These are phyloP conservation scores for Penicillium verrucosum DNA, from an alignment of 2,329 filamentous ascomycete genomes.

Conservation along the genomic window DNA sequence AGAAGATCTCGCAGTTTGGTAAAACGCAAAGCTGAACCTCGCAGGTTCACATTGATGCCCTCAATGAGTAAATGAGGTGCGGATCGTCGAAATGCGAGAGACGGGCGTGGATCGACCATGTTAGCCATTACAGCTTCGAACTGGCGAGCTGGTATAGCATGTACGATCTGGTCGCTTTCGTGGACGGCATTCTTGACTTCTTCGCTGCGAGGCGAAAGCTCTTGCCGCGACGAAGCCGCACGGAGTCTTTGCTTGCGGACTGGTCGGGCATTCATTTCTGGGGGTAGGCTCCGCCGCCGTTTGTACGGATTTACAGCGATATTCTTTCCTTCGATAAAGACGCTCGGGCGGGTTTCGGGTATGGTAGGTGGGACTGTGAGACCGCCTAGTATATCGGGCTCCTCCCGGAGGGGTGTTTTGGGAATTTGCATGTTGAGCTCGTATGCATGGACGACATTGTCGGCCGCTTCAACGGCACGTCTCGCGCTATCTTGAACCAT, in stretches of 20 bases:
- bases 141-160: constrained; percentile 33
- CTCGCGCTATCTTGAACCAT: constrained; percentile 70
- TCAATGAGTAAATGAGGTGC: constrained; percentile 36
- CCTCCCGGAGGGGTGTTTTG: constrained; percentile 54
- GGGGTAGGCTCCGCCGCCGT: constrained; percentile 42
- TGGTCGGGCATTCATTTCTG: constrained; percentile 34
- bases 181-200: constrained; percentile 43
- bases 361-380: constrained; percentile 18
- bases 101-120: constrained; percentile 36
- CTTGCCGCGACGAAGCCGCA: constrained; percentile 32
- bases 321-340: constrained; percentile 44
- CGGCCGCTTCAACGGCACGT: constrained; percentile 68
- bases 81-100: constrained; percentile 36
- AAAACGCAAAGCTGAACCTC: constrained; percentile 38
- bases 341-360: constrained; percentile 37
- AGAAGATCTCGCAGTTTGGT: constrained; percentile 47
- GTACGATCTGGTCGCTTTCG: constrained; percentile 42
- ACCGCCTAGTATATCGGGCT: constrained; percentile 32
- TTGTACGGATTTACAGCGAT: constrained; percentile 46
- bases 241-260: constrained; percentile 37
- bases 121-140: constrained; percentile 42
- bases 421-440: constrained; percentile 73
- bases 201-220: constrained; percentile 39
- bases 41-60: constrained; percentile 36
- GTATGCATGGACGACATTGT: constrained; percentile 73